Percentiles rank a stretch among this genome's conserved stretches.
Evolutionary conservation across 2,329 filamentous ascomycete genomes (phyloP).

Genomic region (Cryphonectria naterciae): DNA sequence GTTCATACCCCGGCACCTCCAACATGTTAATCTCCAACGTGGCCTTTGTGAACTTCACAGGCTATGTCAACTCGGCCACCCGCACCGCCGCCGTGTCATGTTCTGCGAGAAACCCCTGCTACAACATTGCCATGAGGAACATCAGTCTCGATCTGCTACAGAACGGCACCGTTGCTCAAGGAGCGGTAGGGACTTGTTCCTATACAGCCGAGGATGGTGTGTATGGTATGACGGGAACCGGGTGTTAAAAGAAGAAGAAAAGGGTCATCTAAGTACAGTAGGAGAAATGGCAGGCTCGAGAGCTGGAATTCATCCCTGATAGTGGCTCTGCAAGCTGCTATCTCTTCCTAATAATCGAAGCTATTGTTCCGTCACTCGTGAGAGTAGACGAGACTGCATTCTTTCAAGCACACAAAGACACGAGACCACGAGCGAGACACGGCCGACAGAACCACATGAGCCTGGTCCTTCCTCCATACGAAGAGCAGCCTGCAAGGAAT

Average conservation of each 20-base stretch:
- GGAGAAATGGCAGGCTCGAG: neutral
- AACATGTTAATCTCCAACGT: conserved; percentile 55
- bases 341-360: neutral
- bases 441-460: neutral
- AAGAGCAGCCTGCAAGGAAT: neutral
- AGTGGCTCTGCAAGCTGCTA: neutral
- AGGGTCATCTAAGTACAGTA: neutral
- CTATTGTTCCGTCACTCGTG: neutral
- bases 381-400: neutral
- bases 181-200: conserved; percentile 37
- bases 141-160: conserved; percentile 32
- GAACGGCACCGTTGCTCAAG: conserved; percentile 27
- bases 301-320: neutral
- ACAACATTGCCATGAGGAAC: conserved; percentile 47
- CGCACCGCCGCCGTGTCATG: conserved; percentile 50
- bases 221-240: conserved; percentile 36
- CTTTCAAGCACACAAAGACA: neutral
- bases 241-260: conserved; percentile 29
- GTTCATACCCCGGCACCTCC: conserved; percentile 47
- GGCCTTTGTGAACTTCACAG: conserved; percentile 55
- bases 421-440: neutral
- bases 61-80: conserved; percentile 42
- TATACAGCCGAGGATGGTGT: conserved; percentile 36
- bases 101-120: conserved; percentile 53
- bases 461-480: neutral